Base-by-base conservation (phyloP, 495 filamentous ascomycete species). In the Aspergillus indologenus region DNA sequence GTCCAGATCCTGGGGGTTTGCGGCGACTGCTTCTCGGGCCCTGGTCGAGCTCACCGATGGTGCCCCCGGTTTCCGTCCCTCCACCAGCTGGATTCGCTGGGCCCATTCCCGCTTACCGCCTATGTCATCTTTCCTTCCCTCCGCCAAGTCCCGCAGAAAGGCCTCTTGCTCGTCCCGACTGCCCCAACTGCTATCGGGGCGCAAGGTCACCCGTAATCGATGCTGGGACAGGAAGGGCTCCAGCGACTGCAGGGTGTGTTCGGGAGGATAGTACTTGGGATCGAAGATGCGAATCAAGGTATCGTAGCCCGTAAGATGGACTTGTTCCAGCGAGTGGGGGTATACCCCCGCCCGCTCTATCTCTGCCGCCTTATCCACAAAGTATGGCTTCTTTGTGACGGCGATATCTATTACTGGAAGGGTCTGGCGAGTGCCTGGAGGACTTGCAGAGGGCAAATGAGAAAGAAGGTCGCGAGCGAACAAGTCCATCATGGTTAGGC, bases 271-370 rank as follows among this genome's bases (percentile, higher is more conserved):
- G 70, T 98, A 98, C 66, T 90, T 93, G 0, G 87, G 72, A 59
- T 91, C 78, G 66, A 96, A 84, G 53, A 97, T 86, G 23, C 93
- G 85, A 19, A 90, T 86, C 29, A 97, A 67, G 0, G 93, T 96
- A 73, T 98, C 93, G 65, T 85, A 97, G 29, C 93, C 93, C 0
- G 84, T 86, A 18, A 98, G 81, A 73, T 94, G 90, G 19, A 92
- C 76, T 65, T 95, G 90, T 59, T 85, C 80, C 9, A 71, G 61
- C 6, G 65, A 45, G 11, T 45, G 5, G 0, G 76, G 67, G 62
- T 87, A 90, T 11, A 79, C 71, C 1, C 68, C 78, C 1, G 77
- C 79, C 0, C 69, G 60, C 12, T 81, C 81, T 31, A 98, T 87
- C 0, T 83, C 86, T n/a, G 71, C 60, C 0, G 87, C 85, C 69